These are phyloP conservation scores for Heritiera littoralis DNA, from an alignment of 345 rosid species.

Conservation along the genomic window DNA sequence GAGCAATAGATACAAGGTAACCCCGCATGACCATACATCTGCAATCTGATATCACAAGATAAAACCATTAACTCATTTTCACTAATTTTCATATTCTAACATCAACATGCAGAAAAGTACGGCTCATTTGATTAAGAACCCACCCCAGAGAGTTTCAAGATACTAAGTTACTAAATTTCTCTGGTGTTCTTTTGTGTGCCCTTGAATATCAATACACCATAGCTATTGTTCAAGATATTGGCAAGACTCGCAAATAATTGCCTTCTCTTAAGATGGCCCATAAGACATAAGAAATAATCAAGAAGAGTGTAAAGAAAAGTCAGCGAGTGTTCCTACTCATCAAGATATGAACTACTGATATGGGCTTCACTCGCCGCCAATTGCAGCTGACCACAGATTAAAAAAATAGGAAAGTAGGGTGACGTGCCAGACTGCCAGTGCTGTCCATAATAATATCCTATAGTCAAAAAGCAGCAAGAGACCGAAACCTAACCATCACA, in stretches of 20 bases:
- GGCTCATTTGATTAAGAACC: background rate
- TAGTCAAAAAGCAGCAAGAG: background rate
- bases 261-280: background rate
- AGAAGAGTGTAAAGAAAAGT: background rate
- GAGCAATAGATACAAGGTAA: constrained; percentile 51
- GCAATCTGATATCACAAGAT: constrained; percentile 61
- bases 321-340: background rate
- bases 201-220: background rate
- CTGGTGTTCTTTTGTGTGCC: background rate
- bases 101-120: background rate
- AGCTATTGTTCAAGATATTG: background rate
- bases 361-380: background rate
- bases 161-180: background rate
- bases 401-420: background rate
- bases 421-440: background rate
- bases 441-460: background rate
- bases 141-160: background rate
- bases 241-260: background rate
- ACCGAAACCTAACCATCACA: background rate
- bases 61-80: constrained; percentile 11
- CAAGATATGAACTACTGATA: background rate
- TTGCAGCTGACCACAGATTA: background rate
- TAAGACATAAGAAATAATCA: too few species aligned
- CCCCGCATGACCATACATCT: constrained; percentile 99
- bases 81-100: background rate